Evolutionary conservation across 805 yeast species (phyloP).

Genomic region (Saccharomycopsis sp.): DNA sequence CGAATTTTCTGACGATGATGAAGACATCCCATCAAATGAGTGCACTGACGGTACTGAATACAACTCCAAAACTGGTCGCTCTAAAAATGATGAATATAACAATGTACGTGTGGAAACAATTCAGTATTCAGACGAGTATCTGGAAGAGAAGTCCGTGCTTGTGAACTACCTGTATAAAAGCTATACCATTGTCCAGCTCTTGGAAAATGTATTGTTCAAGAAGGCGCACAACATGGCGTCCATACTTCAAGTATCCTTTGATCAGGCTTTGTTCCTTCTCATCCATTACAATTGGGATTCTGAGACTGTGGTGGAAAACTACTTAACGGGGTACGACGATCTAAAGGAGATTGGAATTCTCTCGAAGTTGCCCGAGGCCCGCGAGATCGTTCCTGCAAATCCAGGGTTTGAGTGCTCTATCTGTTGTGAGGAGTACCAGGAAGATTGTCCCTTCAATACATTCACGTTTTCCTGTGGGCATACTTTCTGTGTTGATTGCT

Average conservation of each 20-base stretch:
- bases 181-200: slow-evolving; percentile 14
- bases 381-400: slow-evolving; percentile 22
- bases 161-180: slow-evolving; percentile 26
- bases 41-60: slow-evolving; percentile 16
- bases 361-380: not conserved
- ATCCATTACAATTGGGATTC: slow-evolving; percentile 52
- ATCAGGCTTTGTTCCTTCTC: slow-evolving; percentile 38
- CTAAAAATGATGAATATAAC: too few species aligned
- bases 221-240: slow-evolving; percentile 31
- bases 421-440: slow-evolving; percentile 57
- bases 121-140: not conserved
- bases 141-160: not conserved
- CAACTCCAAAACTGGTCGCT: too few species aligned
- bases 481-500: slow-evolving; percentile 64
- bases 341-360: slow-evolving; percentile 33
- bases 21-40: not conserved
- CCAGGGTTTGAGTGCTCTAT: slow-evolving; percentile 46
- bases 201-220: slow-evolving; percentile 25
- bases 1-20: slow-evolving; percentile 24
- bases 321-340: slow-evolving; percentile 37
- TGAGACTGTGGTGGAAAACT: slow-evolving; percentile 48
- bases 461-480: slow-evolving; percentile 56
- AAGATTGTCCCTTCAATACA: slow-evolving; percentile 33
- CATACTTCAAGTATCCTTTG: slow-evolving; percentile 33
- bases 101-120: not conserved